These are phyloP conservation scores for Prunus fruticosa DNA, from an alignment of 306 rosid species.

Conservation along the genomic window DNA sequence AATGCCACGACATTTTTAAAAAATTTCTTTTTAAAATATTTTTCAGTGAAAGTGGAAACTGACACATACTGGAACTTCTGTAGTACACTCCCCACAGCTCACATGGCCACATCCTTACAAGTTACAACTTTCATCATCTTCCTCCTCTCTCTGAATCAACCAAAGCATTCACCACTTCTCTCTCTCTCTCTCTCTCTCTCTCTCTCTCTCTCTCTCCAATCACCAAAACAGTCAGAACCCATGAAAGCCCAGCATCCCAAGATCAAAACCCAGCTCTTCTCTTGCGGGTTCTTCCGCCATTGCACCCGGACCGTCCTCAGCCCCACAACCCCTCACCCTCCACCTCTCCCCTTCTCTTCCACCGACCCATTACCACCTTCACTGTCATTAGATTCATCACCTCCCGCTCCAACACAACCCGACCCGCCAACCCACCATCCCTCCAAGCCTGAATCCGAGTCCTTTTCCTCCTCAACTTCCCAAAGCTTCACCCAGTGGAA, in stretches of 20 bases:
- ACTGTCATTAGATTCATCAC: conserved; percentile 13
- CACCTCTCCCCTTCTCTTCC: conserved; percentile 39
- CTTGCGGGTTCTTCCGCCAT: conserved; percentile 89
- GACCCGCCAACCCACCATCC: conserved; percentile 16
- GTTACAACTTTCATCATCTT: conserved; percentile 6
- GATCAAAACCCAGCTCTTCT: conserved; percentile 89
- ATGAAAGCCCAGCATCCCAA: conserved; percentile 84
- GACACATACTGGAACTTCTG: conserved; percentile 8
- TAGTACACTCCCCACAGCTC: neutral
- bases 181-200: neutral
- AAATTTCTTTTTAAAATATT: neutral
- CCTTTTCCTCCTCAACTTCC: conserved; percentile 73
- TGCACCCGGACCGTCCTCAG: conserved; percentile 80
- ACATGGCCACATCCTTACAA: conserved; percentile 9
- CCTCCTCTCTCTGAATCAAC: neutral
- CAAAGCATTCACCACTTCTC: neutral
- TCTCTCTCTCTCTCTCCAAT: neutral
- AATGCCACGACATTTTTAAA: neutral
- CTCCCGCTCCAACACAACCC: conserved; percentile 3
- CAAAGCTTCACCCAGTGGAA: conserved; percentile 97
- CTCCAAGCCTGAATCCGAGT: conserved; percentile 44
- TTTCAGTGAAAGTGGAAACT: conserved; percentile 5
- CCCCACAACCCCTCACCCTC: conserved; percentile 65
- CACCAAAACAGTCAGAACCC: neutral
- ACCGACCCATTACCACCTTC: conserved; percentile 24